Conservation (phyloP, 441 rosid genomes). For the Euphorbia celastroides region DNA sequence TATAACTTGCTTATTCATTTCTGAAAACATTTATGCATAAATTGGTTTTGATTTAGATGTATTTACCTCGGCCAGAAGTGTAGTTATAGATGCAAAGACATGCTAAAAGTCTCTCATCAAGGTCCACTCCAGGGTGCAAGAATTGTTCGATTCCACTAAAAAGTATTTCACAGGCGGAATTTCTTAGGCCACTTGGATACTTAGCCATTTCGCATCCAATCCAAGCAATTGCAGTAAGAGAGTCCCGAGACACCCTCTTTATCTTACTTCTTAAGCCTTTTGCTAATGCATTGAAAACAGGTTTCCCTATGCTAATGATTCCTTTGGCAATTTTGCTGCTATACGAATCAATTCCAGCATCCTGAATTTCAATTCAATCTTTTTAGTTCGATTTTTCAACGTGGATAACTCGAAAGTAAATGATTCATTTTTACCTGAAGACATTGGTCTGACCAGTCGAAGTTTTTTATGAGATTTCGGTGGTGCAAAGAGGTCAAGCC, state of each 20-base stretch:
- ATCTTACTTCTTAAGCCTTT: conserved; percentile 62
- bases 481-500: conserved; percentile 56
- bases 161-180: conserved; percentile 66
- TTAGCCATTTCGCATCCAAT: conserved; percentile 71
- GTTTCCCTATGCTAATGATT: conserved; percentile 45
- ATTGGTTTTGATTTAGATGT: neutral
- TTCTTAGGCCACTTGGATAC: conserved; percentile 44
- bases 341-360: conserved; percentile 64
- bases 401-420: neutral
- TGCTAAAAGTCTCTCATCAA: conserved; percentile 80
- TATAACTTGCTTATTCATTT: neutral
- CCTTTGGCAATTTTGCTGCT: conserved; percentile 62
- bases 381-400: neutral
- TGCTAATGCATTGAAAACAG: conserved; percentile 50
- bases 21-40: neutral
- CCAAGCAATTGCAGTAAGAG: conserved; percentile 66
- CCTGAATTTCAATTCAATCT: conserved; percentile 38
- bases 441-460: conserved; percentile 71
- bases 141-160: conserved; percentile 59
- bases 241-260: conserved; percentile 54
- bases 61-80: conserved; percentile 85
- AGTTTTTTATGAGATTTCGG: conserved; percentile 68
- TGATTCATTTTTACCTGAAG: conserved; percentile 45
- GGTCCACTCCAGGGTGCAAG: conserved; percentile 82
- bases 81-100: conserved; percentile 85